Conservation (phyloP, 2,329 filamentous ascomycete genomes). For the Ascochyta lentis region DNA sequence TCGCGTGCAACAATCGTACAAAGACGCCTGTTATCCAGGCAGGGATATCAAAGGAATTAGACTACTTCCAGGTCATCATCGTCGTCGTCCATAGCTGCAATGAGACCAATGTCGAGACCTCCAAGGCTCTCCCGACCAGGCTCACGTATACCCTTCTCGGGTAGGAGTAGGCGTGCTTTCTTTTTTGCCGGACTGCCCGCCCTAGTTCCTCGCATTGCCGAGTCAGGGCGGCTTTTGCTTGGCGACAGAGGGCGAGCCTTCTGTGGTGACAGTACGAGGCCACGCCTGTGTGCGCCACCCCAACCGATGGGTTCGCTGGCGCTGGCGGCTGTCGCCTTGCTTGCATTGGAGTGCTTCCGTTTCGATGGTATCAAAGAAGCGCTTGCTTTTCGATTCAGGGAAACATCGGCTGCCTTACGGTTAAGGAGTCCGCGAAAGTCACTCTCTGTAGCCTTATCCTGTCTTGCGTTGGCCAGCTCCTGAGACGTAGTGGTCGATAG, state of each 20-base stretch:
- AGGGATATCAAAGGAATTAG: constrained; percentile 38
- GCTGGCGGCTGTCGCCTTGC: constrained; percentile 38
- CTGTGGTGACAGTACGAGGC: constrained; percentile 47
- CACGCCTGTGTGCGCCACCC: constrained; percentile 54
- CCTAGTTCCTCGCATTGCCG: constrained; percentile 37
- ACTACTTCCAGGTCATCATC: constrained; percentile 59
- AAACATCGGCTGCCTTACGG: constrained; percentile 52
- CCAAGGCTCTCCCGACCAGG: constrained; percentile 57
- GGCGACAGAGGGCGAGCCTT: constrained; percentile 30
- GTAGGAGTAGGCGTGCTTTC: constrained; percentile 56
- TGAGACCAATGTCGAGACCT: constrained; percentile 41
- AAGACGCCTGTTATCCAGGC: neutral
- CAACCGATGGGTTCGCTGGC: constrained; percentile 54
- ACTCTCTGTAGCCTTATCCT: constrained; percentile 24
- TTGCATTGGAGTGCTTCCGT: constrained; percentile 48
- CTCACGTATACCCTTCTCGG: constrained; percentile 57
- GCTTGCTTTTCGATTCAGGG: constrained; percentile 33
- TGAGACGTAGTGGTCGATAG: constrained; percentile 28
- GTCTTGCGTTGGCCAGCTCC: constrained; percentile 22
- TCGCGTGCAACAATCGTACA: constrained; percentile 6
- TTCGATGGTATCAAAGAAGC: constrained; percentile 47
- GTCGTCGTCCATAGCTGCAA: constrained; percentile 51
- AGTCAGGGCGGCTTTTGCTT: constrained; percentile 15
- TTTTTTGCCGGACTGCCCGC: constrained; percentile 54
- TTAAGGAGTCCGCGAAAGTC: constrained; percentile 54